Base-by-base conservation (phyloP, 2,329 filamentous ascomycete genomes). In the Fusarium sp. region DNA sequence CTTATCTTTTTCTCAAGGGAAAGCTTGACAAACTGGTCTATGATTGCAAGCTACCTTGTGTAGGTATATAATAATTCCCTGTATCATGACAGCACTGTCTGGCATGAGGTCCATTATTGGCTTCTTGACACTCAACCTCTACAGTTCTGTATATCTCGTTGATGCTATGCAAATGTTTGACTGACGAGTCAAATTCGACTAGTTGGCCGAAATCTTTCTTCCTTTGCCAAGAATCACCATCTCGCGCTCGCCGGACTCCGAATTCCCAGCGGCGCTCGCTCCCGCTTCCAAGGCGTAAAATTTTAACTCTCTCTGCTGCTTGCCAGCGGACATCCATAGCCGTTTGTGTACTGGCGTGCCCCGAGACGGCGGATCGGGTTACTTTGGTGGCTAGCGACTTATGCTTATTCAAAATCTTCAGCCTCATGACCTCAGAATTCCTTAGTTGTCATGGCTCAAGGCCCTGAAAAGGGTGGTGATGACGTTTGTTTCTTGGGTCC, bases 231-330 rank as follows among this genome's bases (percentile, higher is more conserved):
- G 47, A 54, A 44, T 32, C 50, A 23, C 33, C 33, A 14, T 58
- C 61, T 58, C 61, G 61, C 61, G 29, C 32, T 65, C 61, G 52
- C 61, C 61, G 52, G 38, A 25, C 49, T 54, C 57, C 52, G 57
- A 62, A 15, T 37, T 58, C 51, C 48, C 49, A 49, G 49, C 43
- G 32, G 41, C 49, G 55, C 49, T 47, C 46, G 21, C 36, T 61
- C 50, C 55, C 57, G 44, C 41, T 13, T 10, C 27, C 17, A 33
- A 39, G 32, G 37, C 36, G 32, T 32, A 38, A 32, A 38, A n/a
- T 5, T 11, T n/a, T 6, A 32, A 32, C 49, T 38, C 35, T 21
- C 33, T 19, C 27, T 13, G 9, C 29, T 45, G 27, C 35, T 17
- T 37, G 29, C 41, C 41, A 46, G 23, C 21, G 32, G n/a, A 46